phyloP scores from a whole-genome alignment of 2,329 filamentous ascomycete genomes.

The Aspergillus bombycis region DNA sequence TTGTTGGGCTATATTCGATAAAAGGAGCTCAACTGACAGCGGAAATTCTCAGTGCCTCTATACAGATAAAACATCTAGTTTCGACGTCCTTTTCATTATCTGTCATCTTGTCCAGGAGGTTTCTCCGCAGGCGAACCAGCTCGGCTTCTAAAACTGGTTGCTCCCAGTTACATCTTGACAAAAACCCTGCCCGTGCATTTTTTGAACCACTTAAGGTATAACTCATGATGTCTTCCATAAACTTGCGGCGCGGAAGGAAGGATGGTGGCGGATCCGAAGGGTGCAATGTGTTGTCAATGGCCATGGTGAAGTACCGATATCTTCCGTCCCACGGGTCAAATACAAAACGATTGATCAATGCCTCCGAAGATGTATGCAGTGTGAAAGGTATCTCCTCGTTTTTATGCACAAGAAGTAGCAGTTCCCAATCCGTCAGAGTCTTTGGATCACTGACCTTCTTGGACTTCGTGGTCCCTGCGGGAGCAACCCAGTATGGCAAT shows the following conservation, averaged over 20 bases:
- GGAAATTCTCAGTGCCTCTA: conserved; percentile 77
- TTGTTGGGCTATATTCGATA: not conserved
- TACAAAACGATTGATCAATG: conserved; percentile 55
- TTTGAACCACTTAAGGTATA: conserved; percentile 79
- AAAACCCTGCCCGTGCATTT: conserved; percentile 56
- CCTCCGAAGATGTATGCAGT: conserved; percentile 39
- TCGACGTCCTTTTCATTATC: conserved; percentile 53
- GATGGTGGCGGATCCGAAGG: conserved; percentile 40
- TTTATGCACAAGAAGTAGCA: conserved; percentile 39
- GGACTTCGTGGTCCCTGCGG: conserved; percentile 42
- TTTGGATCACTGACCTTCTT: conserved; percentile 8
- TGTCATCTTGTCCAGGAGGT: conserved; percentile 72
- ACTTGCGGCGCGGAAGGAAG: conserved; percentile 40
- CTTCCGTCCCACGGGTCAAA: conserved; percentile 61
- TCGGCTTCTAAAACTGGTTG: conserved; percentile 83
- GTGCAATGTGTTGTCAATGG: conserved; percentile 34
- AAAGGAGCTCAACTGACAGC: conserved; percentile 57
- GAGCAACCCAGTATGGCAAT: conserved; percentile 83
- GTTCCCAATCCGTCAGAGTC: conserved; percentile 49
- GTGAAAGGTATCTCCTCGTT: conserved; percentile 52
- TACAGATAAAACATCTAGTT: conserved; percentile 68
- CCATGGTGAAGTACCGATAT: conserved; percentile 59
- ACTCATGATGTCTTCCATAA: conserved; percentile 71
- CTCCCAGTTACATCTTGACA: conserved; percentile 59
- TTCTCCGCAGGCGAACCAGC: conserved; percentile 74